Percentiles rank a stretch among this genome's conserved stretches.
phyloP scores from a whole-genome alignment of 169 alveolate genomes.

The Plasmodium coatneyi region DNA sequence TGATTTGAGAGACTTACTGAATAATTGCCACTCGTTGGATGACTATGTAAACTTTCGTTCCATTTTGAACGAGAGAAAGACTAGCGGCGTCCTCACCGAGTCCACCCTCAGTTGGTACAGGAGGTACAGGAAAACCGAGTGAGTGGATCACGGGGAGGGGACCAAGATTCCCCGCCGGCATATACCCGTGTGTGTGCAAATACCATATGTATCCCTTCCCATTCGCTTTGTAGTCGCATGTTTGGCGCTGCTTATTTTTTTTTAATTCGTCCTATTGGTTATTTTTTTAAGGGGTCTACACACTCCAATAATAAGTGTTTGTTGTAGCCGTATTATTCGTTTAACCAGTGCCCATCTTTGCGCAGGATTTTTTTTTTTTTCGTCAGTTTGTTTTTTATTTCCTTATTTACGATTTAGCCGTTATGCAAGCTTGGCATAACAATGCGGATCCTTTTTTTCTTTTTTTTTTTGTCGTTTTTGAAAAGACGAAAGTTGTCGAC shows the following conservation, averaged over 20 bases:
- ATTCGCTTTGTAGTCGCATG: neutral
- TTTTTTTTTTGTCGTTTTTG: neutral
- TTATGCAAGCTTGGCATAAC: neutral
- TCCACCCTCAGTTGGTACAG: slow-evolving; percentile 59
- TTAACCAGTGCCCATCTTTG: neutral
- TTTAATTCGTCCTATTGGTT: neutral
- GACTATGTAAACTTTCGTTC: slow-evolving; percentile 39
- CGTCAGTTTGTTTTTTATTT: neutral
- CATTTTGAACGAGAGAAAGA: slow-evolving; percentile 24
- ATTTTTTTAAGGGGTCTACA: neutral
- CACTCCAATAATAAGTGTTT: neutral
- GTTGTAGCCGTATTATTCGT: neutral
- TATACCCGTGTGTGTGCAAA: neutral
- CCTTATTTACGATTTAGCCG: neutral
- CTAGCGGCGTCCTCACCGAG: slow-evolving; percentile 8
- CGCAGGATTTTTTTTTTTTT: neutral
- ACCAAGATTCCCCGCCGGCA: neutral
- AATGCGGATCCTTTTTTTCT: neutral
- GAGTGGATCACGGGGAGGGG: neutral
- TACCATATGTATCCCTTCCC: neutral
- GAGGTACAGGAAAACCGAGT: slow-evolving; percentile 32
- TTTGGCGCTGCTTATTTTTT: neutral
- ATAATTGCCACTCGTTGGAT: slow-evolving; percentile 51
- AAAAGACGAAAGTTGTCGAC: neutral
- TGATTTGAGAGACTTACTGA: slow-evolving; percentile 46